Base-by-base conservation (phyloP, 345 rosid species). In the Anacardium occidentale region DNA sequence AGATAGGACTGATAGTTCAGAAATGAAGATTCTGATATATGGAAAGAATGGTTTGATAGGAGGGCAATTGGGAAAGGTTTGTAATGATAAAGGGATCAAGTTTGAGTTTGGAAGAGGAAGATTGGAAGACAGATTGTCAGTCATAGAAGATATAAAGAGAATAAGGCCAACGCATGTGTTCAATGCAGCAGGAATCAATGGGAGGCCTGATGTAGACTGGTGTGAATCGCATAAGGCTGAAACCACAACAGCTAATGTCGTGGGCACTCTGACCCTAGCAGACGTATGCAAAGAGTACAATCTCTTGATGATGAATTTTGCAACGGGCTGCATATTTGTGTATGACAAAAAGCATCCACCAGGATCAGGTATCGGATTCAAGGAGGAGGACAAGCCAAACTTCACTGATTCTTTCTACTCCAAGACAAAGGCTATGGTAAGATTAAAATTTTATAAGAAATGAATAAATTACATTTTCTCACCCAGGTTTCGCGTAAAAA, bases 41-140 rank as follows among this genome's bases (percentile, higher is more conserved):
- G 91, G 91, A 1, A 78, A 66, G 68, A 82, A 83, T n/a, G 91
- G 91, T 21, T 87, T 87, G 89, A 72, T 87, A n/a, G 91, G 89
- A 32, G 91, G 89, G 44, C 72, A 85, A 7, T 2, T 87, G 44
- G 89, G 87, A 51, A 80, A 83, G 44, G 66, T 83, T 20, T 87
- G 91, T 59, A 73, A 64, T 74, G 79, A 83, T 4, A 75, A 69
- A 74, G 81, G 79, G 42, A 77, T 87, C 14, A 20, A 17, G 12
- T 85, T 82, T 40, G 86, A 78, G 71, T 87, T 83, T 29, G 91
- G 91, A 17, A 79, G 56, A 74, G 89, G 91, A 7, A 82, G 89
- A 68, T 60, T 87, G 47, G 86, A 87, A 51, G 85, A 87, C 29
- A 75, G 87, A 76, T 82, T 34, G 40, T 82, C 89, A 21, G 75